phyloP scores from a whole-genome alignment of 1,284 basidiomycete genomes.

The Tilletia setariae region DNA sequence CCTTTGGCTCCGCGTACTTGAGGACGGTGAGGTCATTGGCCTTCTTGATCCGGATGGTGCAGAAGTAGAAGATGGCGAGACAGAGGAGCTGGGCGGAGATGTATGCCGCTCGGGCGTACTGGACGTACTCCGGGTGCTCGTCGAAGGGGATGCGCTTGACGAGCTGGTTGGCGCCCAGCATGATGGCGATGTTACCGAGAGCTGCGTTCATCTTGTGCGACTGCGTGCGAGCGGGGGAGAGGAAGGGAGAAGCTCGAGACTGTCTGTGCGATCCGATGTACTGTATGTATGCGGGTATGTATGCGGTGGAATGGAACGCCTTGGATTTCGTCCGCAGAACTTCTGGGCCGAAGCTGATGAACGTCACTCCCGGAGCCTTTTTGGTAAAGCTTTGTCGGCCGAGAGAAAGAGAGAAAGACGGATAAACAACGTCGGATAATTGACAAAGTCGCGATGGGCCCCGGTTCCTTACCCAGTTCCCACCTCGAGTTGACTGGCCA shows the following conservation, averaged over 20 bases:
- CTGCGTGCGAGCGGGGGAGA: background rate
- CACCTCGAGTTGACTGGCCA: no score
- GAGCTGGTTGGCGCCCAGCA: constrained; percentile 60
- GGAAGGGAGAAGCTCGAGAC: background rate
- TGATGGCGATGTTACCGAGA: constrained; percentile 29
- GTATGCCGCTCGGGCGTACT: constrained; percentile 80
- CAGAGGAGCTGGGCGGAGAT: constrained; percentile 70
- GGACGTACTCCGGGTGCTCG: constrained; percentile 71
- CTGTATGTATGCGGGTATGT: background rate
- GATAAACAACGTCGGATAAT: no score
- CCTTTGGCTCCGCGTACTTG: constrained; percentile 70
- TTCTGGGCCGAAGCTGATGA: no score
- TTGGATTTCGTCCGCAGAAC: background rate
- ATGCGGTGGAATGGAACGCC: no score
- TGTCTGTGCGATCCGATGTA: background rate
- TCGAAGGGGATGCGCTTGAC: constrained; percentile 88
- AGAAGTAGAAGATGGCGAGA: constrained; percentile 73
- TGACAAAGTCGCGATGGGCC: no score
- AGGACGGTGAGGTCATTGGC: constrained; percentile 94
- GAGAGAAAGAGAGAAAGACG: no score
- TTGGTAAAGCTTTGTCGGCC: no score
- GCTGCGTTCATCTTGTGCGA: constrained; percentile 13
- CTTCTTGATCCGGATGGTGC: constrained; percentile 66
- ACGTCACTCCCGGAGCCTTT: no score
- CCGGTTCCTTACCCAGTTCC: no score